Percentiles rank a stretch among this genome's conserved stretches.
These are phyloP conservation scores for Lathyrus sativus DNA, from an alignment of 306 rosid species.

Conservation along the genomic window DNA sequence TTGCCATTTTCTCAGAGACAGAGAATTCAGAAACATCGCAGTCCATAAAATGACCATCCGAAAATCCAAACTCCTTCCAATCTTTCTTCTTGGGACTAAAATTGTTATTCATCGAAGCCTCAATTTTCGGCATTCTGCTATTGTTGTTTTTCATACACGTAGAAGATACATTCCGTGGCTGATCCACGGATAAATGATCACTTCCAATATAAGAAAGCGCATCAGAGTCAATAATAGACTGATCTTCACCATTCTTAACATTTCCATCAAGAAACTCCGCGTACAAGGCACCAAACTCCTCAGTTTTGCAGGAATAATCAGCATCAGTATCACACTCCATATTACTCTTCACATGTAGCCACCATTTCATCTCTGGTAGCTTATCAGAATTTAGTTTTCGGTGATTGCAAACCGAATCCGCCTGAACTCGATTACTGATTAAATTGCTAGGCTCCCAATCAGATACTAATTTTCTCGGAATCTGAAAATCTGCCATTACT, in stretches of 20 bases:
- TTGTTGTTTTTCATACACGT: conserved; percentile 38
- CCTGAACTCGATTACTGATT: conserved; percentile 33
- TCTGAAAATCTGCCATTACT: conserved; percentile 42
- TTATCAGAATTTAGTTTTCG: conserved; percentile 37
- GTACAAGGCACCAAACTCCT: conserved; percentile 46
- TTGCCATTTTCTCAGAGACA: conserved; percentile 46
- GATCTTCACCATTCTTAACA: conserved; percentile 37
- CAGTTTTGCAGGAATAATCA: conserved; percentile 50
- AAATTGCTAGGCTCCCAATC: conserved; percentile 44
- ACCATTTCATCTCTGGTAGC: conserved; percentile 57
- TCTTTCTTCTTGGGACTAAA: conserved; percentile 48
- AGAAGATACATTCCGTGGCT: conserved; percentile 40
- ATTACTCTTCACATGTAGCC: conserved; percentile 67
- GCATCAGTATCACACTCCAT: conserved; percentile 44
- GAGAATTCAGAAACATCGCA: conserved; percentile 52
- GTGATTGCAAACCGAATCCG: conserved; percentile 34
- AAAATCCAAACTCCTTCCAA: conserved; percentile 47
- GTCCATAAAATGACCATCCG: conserved; percentile 53
- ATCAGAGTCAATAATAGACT: conserved; percentile 38
- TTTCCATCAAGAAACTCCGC: conserved; percentile 41
- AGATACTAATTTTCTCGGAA: conserved; percentile 42
- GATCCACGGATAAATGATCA: conserved; percentile 41
- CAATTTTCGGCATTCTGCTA: conserved; percentile 41
- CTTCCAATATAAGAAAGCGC: conserved; percentile 38
- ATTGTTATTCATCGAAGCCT: conserved; percentile 34